Base-by-base conservation (phyloP, 805 yeast genomes). In the Kuraishia hungarica region DNA sequence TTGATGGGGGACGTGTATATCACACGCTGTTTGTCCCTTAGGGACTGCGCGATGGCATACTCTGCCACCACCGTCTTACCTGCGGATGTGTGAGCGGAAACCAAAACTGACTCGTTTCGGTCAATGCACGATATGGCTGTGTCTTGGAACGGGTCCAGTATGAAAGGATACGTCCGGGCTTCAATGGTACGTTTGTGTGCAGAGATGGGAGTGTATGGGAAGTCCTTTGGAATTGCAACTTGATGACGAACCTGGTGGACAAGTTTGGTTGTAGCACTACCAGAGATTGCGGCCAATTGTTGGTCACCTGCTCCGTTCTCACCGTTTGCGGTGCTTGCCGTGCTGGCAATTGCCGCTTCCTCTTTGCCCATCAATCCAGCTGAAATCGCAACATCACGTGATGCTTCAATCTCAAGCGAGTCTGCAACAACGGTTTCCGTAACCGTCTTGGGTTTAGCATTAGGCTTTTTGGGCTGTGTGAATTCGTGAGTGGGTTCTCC, bases 1-100 rank as follows among this genome's bases (percentile, higher is more conserved):
- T 92, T 92, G 67, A 92, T 92, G 2, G 97, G 97, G 3, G 97
- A 91, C 0, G 97, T 92, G 67, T 92, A 92, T 58, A 92, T 92
- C 54, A 92, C 97, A 68, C 97, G 81, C 70, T 92, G 97, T 65
- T 91, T 91, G 53, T 87, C 90, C 59, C 94, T 75, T 58, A 92
- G 73, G n/a, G 96, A 87, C 70, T 90, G 97, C 1, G 97, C 97
- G 69, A 92, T 92, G 26, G 97, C 97, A 64, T 92, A 92, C 68
- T 92, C 97, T 1, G 97, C 97, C 48, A 92, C 97, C 51, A 92
- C 97, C 0, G 97, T 92, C 67, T 92, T 92, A 74, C 97, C 97
- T 11, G 97, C 97, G 53, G 97, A 91, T 0, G 97, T 92, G 65
- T 91, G 98, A 10, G 99, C 99, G 39, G 97, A 91, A 4, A 94